Evolutionary conservation across 139 green algal genomes (phyloP), one percentile per base, ranked within the genome.

Genomic region (Coccomyxa sp.): DNA sequence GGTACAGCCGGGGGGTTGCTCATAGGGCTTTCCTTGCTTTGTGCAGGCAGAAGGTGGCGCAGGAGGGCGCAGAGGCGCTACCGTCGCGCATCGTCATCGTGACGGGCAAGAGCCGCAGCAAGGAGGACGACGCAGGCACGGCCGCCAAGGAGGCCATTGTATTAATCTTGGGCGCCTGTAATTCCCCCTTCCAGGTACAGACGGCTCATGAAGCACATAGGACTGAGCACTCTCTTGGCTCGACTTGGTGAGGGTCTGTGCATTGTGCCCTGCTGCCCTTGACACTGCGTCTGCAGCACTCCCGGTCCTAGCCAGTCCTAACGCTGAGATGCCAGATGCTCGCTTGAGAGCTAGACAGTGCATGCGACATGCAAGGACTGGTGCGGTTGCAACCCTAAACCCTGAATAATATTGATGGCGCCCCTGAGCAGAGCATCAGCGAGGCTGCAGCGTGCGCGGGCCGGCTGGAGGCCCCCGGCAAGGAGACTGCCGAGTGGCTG

Each of bases 71-170:
- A 36, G 40, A 22, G 58, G 76, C 38, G 64, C 39, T 84, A 73
- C 85, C 83, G 0, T 22, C 75, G 33, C 40, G 55, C 8, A 44
- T 89, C 24, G 77, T 55, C 55, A 78, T 89, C 24, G 80, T 89
- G 34, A 86, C 80, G 34, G 85, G 86, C 80, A 78, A 87, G 68
- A 87, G 90, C 75, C 85, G 85, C 55, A 78, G 76, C 54, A 88
- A 82, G 77, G 86, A 85, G 68, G 92, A 96, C 82, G 88, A 94
- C 80, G 91, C 89, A 72, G 95, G 94, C 82, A 86, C 92, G 79
- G 92, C 94, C 71, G 91, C 95, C 54, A 95, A 94, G 86, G 92
- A 95, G 78, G 92, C 92, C 16, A 86, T 96, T 8, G 85, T 82
- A 29, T 86, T 86, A 34, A 89, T 92, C 75, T 90, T 95, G 87